A percentile compares a stretch with the other conserved stretches of the same genome.
Conservation (phyloP, 352 stramenopile genomes). For the Pythium monospermum region DNA sequence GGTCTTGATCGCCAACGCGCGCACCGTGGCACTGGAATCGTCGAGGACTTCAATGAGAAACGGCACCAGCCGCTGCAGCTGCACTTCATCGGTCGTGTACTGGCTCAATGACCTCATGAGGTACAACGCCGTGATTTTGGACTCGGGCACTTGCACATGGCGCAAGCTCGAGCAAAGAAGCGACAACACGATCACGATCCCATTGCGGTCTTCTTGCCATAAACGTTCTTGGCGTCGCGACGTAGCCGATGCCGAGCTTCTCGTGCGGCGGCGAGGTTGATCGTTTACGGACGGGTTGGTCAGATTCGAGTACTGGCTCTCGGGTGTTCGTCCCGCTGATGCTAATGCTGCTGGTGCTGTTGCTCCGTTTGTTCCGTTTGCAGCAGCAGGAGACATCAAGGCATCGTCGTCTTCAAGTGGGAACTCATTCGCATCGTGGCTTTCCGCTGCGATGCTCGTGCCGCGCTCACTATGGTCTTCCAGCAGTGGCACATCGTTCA, state of each 20-base stretch:
- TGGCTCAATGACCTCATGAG: conserved; percentile 87
- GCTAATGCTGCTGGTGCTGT: too few relatives aligned
- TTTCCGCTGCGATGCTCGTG: conserved; percentile 16
- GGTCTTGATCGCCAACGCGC: conserved; percentile 86
- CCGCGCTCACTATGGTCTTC: conserved; percentile 25
- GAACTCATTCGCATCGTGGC: conserved; percentile 6
- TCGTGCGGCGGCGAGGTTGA: neutral
- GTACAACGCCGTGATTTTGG: conserved; percentile 89
- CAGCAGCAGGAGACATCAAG: neutral
- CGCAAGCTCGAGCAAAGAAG: conserved; percentile 80
- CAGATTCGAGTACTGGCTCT: conserved; percentile 21
- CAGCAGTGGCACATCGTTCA: conserved; percentile 37
- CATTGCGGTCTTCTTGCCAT: conserved; percentile 55
- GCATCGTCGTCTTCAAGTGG: conserved; percentile 16
- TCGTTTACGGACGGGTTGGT: neutral
- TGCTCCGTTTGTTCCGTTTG: too few relatives aligned
- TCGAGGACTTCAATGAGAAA: conserved; percentile 92
- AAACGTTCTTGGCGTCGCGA: conserved; percentile 15
- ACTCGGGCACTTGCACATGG: conserved; percentile 80
- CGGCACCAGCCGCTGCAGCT: conserved; percentile 93
- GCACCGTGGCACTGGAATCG: conserved; percentile 87
- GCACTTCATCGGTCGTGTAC: conserved; percentile 91
- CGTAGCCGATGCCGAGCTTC: conserved; percentile 3
- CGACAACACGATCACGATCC: conserved; percentile 83
- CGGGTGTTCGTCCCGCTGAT: too few relatives aligned